Evolutionary conservation across 495 filamentous ascomycete species (phyloP), one percentile per base, ranked within the genome.

Genomic region (Opeltia flavorubescens): DNA sequence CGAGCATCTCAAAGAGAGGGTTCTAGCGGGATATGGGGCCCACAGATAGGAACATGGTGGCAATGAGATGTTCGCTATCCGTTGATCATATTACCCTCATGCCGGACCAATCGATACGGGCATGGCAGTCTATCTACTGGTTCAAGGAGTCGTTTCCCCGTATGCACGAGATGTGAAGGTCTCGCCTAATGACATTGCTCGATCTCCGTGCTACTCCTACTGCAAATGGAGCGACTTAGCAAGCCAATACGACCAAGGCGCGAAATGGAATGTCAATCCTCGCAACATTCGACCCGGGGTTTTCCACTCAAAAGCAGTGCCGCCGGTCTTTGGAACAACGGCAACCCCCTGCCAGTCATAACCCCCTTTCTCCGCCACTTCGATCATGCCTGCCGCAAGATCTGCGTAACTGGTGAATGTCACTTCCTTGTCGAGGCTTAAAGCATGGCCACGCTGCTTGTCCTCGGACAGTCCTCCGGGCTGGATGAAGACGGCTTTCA

Each of bases 321-420:
- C 26, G n/a, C 49, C 51, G 17, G 46, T 33, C 20, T 25, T 54
- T 24, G 55, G 50, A 2, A 62, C 50, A 7, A 72, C 66, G 30
- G 61, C 48, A 1, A 71, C 62, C 43, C 66, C 62, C 48, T 45
- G 48, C 55, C 52, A 47, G 34, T 66, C 64, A 47, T 59, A 74
- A 2, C 59, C 53, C 3, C 55, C 45, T 26, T 59, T 59, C 46
- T 66, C 55, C 5, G 67, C 69, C 2, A 62, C 62, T 55, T 74
- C 67, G 31, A 72, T 58, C 69, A 72, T 72, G 4, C 34, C 68
- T 2, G 61, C 69, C 2, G 66, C 64, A 8, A 74, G 50, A 44
- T 72, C 68, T 9, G 68, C 17, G 27, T 66, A 74, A n/a, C 51
- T 58, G 18, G 70, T 6, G 27, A 60, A 60, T 28, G 52, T 59